phyloP scores from a whole-genome alignment of 2,329 filamentous ascomycete species.

The Aureobasidium sp. region DNA sequence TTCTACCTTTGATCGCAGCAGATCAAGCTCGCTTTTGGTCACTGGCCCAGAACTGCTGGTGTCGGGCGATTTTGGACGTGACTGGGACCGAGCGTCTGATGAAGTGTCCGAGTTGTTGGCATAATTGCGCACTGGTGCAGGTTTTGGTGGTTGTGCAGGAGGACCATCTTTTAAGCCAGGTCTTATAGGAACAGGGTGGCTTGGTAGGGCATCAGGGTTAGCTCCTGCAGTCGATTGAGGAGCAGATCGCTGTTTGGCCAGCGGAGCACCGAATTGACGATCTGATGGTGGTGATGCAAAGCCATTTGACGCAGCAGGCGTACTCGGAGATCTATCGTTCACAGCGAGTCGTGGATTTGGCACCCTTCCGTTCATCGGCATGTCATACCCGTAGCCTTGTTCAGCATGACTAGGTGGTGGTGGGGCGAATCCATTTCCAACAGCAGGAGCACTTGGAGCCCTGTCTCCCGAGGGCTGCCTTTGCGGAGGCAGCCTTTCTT shows the following conservation, averaged over 20 bases:
- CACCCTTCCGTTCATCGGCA: neutral
- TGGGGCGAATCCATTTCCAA: neutral
- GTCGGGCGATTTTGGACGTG: neutral
- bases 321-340: constrained; percentile 1
- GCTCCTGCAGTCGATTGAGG: constrained; percentile 2
- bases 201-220: constrained; percentile 50
- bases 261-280: constrained; percentile 21
- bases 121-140: constrained; percentile 47
- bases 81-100: neutral
- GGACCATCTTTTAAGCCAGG: constrained; percentile 40
- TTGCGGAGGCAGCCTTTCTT: neutral
- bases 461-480: neutral
- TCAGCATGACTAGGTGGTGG: neutral
- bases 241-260: constrained; percentile 21
- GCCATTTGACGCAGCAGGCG: neutral
- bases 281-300: constrained; percentile 15
- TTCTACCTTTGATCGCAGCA: constrained; percentile 62
- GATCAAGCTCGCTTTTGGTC: constrained; percentile 70
- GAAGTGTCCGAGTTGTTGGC: constrained; percentile 16
- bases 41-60: constrained; percentile 48
- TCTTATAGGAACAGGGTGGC: constrained; percentile 50
- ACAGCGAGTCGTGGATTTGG: neutral
- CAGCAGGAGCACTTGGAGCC: constrained; percentile 15
- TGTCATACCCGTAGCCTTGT: neutral
- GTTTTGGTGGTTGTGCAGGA: constrained; percentile 36